phyloP scores from a whole-genome alignment of 768 basidiomycete species.

The Pleurotus citrinopileatus region DNA sequence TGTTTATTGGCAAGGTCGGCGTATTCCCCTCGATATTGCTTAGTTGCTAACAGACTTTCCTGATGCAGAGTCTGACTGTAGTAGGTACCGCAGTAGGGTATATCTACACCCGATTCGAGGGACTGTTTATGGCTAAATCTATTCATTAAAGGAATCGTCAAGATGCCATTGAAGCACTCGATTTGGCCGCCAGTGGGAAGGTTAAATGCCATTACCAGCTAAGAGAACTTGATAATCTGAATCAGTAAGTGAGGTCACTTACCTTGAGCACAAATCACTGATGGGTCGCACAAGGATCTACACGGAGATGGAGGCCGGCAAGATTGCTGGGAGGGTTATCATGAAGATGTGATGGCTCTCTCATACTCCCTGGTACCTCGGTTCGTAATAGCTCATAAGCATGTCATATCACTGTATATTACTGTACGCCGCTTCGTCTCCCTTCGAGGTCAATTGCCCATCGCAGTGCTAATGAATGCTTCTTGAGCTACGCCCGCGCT shows the following conservation, averaged over 20 bases:
- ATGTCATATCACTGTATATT: not conserved
- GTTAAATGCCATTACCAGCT: slow-evolving; percentile 55
- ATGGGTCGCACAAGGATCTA: slow-evolving; percentile 19
- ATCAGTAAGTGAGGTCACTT: slow-evolving; percentile 35
- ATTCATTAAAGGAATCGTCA: slow-evolving; percentile 56
- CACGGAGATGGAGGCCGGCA: slow-evolving; percentile 26
- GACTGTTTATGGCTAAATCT: not conserved
- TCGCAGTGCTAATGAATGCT: not conserved
- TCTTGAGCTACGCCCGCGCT: not conserved
- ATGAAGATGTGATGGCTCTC: slow-evolving; percentile 19
- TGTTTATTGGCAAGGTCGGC: slow-evolving; percentile 35
- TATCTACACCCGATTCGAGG: not conserved
- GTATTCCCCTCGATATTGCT: not conserved
- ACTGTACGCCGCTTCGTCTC: no score
- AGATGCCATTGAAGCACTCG: slow-evolving; percentile 76
- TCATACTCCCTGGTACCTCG: not conserved
- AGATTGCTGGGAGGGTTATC: slow-evolving; percentile 29
- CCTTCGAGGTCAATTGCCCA: not conserved
- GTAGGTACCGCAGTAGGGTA: slow-evolving; percentile 5
- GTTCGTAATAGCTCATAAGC: not conserved
- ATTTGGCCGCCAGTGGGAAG: slow-evolving; percentile 65
- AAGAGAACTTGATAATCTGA: slow-evolving; percentile 46
- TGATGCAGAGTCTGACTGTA: slow-evolving; percentile 1
- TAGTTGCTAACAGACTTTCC: not conserved
- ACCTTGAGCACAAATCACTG: not conserved